phyloP scores from a whole-genome alignment of 305 asterid species.

The Fraxinus latifolia region DNA sequence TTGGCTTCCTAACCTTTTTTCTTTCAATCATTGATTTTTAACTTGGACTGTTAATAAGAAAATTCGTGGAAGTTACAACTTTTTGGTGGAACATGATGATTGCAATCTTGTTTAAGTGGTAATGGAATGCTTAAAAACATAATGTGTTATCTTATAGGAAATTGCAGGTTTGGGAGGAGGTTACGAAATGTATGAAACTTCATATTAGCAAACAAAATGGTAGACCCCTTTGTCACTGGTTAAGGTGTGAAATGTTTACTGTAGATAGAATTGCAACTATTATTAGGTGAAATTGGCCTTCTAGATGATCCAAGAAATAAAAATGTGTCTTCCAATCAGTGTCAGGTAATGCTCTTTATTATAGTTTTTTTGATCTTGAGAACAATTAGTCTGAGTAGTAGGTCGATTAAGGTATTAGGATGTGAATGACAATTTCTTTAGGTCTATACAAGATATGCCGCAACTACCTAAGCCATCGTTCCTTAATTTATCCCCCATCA shows the following conservation, averaged over 20 bases:
- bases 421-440: not conserved
- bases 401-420: not conserved
- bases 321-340: not conserved
- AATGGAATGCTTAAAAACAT: not conserved
- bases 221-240: not conserved
- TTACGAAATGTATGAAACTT: not conserved
- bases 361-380: not conserved
- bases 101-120: not conserved
- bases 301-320: slow-evolving; percentile 6
- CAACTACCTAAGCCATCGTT: not conserved
- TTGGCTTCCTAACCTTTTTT: not conserved
- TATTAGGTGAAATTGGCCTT: not conserved
- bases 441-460: not conserved
- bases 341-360: not conserved
- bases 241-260: not conserved
- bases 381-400: not conserved
- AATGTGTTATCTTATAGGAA: not conserved
- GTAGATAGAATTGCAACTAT: not conserved
- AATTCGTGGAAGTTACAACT: not conserved
- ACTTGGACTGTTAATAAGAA: not conserved
- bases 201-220: not conserved
- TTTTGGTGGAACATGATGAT: not conserved
- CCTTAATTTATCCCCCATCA: not conserved
- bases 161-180: not conserved
- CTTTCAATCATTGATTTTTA: not conserved